These are phyloP conservation scores for Lippia alba DNA, from an alignment of 305 asterid genomes.

Conservation along the genomic window DNA sequence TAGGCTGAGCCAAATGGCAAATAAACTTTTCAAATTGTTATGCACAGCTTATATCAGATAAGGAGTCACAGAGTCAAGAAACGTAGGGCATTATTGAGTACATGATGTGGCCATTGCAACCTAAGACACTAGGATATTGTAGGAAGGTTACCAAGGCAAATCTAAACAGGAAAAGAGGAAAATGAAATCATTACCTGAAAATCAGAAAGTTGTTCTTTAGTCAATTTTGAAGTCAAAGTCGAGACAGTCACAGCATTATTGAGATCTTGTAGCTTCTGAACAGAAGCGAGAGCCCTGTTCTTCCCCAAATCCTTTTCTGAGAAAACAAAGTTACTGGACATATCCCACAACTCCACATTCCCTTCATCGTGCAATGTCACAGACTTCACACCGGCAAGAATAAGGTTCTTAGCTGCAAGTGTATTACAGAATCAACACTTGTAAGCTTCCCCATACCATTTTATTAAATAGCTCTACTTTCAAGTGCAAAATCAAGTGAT, in stretches of 20 bases:
- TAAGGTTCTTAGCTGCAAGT: neutral
- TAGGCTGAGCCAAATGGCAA: neutral
- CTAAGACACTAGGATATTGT: neutral
- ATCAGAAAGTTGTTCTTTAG: neutral
- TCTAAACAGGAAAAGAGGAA: neutral
- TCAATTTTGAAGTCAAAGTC: neutral
- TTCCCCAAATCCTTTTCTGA: neutral
- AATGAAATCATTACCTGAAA: neutral
- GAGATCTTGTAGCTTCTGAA: neutral
- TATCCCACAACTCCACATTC: neutral
- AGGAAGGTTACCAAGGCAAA: neutral
- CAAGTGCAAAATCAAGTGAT: neutral
- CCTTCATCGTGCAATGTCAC: conserved; percentile 1
- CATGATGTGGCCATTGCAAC: neutral
- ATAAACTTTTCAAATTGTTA: neutral
- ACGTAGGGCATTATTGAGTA: neutral
- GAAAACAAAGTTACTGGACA: neutral
- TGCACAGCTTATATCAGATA: neutral
- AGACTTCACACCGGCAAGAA: neutral
- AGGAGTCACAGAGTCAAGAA: neutral
- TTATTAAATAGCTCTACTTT: neutral
- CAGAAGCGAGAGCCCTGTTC: neutral
- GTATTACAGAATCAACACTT: neutral
- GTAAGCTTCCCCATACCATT: neutral
- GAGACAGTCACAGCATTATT: neutral